Conservation (phyloP, 306 rosid genomes). For the Adenanthera pavonina region DNA sequence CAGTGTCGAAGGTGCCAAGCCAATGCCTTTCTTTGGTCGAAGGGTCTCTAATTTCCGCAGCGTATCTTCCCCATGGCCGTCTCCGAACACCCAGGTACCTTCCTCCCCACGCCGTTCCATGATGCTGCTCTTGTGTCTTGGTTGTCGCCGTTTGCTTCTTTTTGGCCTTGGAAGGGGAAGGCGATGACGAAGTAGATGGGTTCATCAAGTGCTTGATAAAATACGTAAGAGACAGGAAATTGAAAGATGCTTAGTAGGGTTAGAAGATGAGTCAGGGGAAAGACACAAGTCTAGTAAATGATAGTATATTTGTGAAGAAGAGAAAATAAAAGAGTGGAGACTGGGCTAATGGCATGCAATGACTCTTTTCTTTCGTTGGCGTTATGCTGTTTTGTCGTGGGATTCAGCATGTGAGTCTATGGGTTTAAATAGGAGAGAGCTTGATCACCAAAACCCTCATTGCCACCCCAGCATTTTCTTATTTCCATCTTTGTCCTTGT, state of each 20-base stretch:
- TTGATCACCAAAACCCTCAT: background rate
- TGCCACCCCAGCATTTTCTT: background rate
- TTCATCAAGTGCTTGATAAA: constrained; percentile 27
- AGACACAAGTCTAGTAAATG: background rate
- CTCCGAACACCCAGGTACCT: constrained; percentile 46
- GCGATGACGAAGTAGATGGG: constrained; percentile 24
- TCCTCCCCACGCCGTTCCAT: constrained; percentile 34
- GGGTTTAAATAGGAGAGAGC: constrained; percentile 35
- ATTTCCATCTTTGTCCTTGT: constrained; percentile 8
- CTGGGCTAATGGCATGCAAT: background rate
- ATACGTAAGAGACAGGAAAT: background rate
- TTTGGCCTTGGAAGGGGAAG: constrained; percentile 31
- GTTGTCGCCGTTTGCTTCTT: constrained; percentile 31
- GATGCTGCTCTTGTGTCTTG: constrained; percentile 19
- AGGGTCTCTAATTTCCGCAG: constrained; percentile 45
- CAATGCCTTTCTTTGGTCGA: constrained; percentile 47
- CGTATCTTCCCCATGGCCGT: constrained; percentile 46
- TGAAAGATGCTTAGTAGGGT: background rate
- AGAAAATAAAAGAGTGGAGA: background rate
- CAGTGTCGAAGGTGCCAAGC: constrained; percentile 46
- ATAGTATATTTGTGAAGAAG: background rate
- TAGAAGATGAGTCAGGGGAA: background rate
- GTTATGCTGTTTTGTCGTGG: constrained; percentile 20
- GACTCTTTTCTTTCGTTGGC: constrained; percentile 4
- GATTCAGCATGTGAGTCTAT: constrained; percentile 33